Base-by-base conservation (phyloP, 2,329 filamentous ascomycete species). In the Byssothecium circinans region DNA sequence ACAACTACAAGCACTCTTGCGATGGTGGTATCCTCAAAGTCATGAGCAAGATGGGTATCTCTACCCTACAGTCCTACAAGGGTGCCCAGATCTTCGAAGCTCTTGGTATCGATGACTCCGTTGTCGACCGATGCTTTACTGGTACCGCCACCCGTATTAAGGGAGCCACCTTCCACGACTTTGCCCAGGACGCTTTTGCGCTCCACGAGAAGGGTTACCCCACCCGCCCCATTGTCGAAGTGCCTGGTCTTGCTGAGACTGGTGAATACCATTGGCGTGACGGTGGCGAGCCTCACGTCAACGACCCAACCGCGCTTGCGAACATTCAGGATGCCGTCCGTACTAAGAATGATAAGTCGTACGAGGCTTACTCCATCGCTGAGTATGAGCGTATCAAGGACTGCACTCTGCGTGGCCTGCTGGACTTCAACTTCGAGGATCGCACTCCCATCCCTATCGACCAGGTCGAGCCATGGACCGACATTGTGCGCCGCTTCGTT, bases 21-120 rank as follows among this genome's bases (percentile, higher is more conserved):
- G 91, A 96, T 60, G 92, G 92, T 66, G 92, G 92, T 76, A 96
- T 97, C 56, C 79, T 97, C 56, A 97, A 97, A 75, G 92, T 97
- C 70, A 97, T 97, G 92, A 94, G 88, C 72, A 97, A 97, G 80
- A 97, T 97, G 92, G 92, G 92, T 77, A 97, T 97, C 56, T 96
- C 92, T 6, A 97, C 92, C 25, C 79, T 97, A 37, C 90, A 92
- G 66, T 92, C 88, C 59, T 97, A 97, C 80, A 97, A 97, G 79
- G 92, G 92, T 67, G 92, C 92, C 46, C 92, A 97, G 77, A 97
- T 97, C 56, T 97, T 96, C 61, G 92, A 97, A 71, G 91, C 91
- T 40, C 86, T 97, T 35, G 92, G 92, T 74, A 85, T 96, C 27
- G 91, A 96, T 65, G 91, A 96, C 70, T 81, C 81, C 17, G 91